phyloP scores from a whole-genome alignment of 352 stramenopile genomes.

The Phytophthora brassicae region DNA sequence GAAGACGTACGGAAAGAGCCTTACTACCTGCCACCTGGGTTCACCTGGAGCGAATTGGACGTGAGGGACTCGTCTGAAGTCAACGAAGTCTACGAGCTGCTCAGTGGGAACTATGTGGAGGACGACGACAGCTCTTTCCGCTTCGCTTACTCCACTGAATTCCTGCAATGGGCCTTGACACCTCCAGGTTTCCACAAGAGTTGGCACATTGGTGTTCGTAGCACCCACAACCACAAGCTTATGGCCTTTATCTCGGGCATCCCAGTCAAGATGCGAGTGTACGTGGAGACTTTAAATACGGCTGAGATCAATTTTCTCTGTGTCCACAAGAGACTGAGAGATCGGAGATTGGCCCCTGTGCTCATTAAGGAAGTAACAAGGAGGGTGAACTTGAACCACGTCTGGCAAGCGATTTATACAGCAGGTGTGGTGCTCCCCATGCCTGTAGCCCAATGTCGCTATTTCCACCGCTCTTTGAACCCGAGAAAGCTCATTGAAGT shows the following conservation, averaged over 20 bases:
- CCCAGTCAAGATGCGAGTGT: conserved; percentile 81
- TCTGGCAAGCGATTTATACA: conserved; percentile 98
- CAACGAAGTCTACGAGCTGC: conserved; percentile 95
- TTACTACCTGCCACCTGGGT: conserved; percentile 96
- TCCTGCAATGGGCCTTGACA: conserved; percentile 91
- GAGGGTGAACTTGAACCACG: conserved; percentile 93
- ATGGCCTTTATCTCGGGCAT: conserved; percentile 98
- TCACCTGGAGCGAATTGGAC: conserved; percentile 93
- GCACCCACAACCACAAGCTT: conserved; percentile 90
- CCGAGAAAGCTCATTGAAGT: conserved; percentile 98
- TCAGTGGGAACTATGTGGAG: conserved; percentile 99
- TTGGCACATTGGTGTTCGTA: conserved; percentile 96
- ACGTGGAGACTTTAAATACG: conserved; percentile 52
- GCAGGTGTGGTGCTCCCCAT: conserved; percentile 96
- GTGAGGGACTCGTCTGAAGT: conserved; percentile 74
- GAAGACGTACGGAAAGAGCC: conserved; percentile 91
- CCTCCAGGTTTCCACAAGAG: conserved; percentile 92
- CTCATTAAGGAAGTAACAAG: conserved; percentile 99
- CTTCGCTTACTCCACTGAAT: conserved; percentile 88
- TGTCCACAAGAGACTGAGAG: conserved; percentile 97
- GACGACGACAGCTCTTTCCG: conserved; percentile 98
- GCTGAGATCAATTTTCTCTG: conserved; percentile 99
- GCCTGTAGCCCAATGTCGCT: conserved; percentile 93
- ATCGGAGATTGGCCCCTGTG: conserved; percentile 96
- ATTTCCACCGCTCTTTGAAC: conserved; percentile 98